A percentile compares a stretch with the other conserved stretches of the same genome.
These are phyloP conservation scores for Tulasnella sp. DNA, from an alignment of 768 basidiomycete genomes.

Conservation along the genomic window DNA sequence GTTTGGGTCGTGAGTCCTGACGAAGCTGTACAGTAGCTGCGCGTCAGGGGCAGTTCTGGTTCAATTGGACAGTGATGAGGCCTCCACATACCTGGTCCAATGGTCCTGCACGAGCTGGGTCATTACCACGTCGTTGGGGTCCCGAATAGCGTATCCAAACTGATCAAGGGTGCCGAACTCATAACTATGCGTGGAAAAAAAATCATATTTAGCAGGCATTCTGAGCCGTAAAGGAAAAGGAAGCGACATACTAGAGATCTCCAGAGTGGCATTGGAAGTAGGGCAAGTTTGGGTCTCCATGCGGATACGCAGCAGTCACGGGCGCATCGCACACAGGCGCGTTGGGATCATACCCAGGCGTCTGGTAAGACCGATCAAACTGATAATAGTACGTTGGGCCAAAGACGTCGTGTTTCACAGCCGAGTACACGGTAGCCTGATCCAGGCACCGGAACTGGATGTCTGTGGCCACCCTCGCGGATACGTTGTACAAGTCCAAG, in stretches of 20 bases:
- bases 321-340: conserved; percentile 37
- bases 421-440: conserved; percentile 38
- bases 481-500: conserved; percentile 37
- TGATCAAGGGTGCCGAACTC: conserved; percentile 32
- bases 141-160: conserved; percentile 33
- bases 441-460: conserved; percentile 39
- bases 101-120: conserved; percentile 35
- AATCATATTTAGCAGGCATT: too few species aligned
- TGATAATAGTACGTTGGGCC: conserved; percentile 33
- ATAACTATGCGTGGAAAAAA: conserved; percentile 17
- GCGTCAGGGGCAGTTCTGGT: too few species aligned
- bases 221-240: too few species aligned
- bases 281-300: conserved; percentile 37
- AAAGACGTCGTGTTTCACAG: conserved; percentile 27
- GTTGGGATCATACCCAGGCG: conserved; percentile 35
- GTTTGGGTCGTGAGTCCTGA: conserved; percentile 39
- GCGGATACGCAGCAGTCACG: conserved; percentile 31
- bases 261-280: conserved; percentile 37
- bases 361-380: conserved; percentile 32
- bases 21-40: conserved; percentile 25
- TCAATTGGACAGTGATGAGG: background rate
- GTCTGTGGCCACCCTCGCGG: conserved; percentile 35
- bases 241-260: conserved; percentile 20
- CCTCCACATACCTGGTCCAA: conserved; percentile 27
- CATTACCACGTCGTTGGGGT: conserved; percentile 36